A percentile compares a stretch with the other conserved stretches of the same genome.
Evolutionary conservation across 768 basidiomycete genomes (phyloP).

Genomic region (Phlebiopsis flavidoalba): DNA sequence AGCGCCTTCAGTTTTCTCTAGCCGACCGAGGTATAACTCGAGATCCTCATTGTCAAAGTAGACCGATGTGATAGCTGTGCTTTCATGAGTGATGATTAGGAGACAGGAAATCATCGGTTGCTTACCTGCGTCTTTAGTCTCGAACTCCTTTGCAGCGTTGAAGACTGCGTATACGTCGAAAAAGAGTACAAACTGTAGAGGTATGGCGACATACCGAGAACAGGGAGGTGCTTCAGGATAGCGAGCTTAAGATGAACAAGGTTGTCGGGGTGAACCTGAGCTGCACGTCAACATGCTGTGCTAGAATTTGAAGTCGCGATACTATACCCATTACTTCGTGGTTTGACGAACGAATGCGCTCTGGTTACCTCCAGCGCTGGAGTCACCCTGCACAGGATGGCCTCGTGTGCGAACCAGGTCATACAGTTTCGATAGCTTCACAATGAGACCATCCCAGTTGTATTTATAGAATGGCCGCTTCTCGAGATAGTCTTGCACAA

Average conservation of each 20-base stretch:
- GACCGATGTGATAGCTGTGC: constrained; percentile 86
- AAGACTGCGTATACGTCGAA: constrained; percentile 55
- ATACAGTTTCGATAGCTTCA: constrained; percentile 92
- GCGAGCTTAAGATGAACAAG: constrained; percentile 90
- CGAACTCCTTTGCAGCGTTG: constrained; percentile 90
- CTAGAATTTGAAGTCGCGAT: background rate
- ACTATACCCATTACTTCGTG: constrained; percentile 93
- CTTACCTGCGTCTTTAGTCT: constrained; percentile 73
- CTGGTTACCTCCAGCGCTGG: constrained; percentile 91
- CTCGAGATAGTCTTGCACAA: constrained; percentile 89
- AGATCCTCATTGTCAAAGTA: constrained; percentile 97
- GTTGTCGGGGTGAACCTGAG: constrained; percentile 83
- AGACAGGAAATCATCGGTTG: background rate
- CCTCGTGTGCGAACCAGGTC: constrained; percentile 94
- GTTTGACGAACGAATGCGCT: constrained; percentile 98
- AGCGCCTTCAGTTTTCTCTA: constrained; percentile 98
- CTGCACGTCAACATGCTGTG: background rate
- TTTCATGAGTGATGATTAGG: constrained; percentile 1
- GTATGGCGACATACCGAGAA: constrained; percentile 60
- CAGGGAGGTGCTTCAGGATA: constrained; percentile 88
- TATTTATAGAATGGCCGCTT: constrained; percentile 96
- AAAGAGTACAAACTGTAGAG: background rate
- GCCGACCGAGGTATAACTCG: constrained; percentile 91
- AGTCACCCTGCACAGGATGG: constrained; percentile 90
- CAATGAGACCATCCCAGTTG: constrained; percentile 93